Conservation (phyloP, 345 rosid genomes). For the Noccaea caerulescens region DNA sequence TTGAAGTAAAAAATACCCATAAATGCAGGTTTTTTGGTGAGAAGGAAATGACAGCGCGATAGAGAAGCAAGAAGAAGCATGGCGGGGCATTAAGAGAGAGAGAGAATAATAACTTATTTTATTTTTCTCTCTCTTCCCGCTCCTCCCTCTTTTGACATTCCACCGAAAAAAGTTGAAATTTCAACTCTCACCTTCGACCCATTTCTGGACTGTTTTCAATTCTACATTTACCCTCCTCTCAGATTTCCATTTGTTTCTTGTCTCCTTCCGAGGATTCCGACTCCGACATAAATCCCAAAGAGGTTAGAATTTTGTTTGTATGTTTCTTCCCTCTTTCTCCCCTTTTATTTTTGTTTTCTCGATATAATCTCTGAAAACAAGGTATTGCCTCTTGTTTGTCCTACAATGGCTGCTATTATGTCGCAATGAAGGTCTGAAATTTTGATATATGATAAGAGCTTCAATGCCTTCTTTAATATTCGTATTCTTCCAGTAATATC, state of each 20-base stretch:
- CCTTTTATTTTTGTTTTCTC: not conserved
- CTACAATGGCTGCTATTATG: slow-evolving; percentile 21
- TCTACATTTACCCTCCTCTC: slow-evolving; percentile 16
- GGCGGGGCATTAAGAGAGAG: slow-evolving; percentile 17
- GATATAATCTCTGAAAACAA: slow-evolving; percentile 10
- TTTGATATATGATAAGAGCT: not conserved
- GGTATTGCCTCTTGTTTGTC: slow-evolving; percentile 13
- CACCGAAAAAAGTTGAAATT: slow-evolving; percentile 33
- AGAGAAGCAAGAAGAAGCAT: not conserved
- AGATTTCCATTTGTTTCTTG: slow-evolving; percentile 15
- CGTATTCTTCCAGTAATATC: not conserved
- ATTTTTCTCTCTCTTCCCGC: slow-evolving; percentile 40
- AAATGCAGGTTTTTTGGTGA: slow-evolving; percentile 11
- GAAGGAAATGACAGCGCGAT: slow-evolving; percentile 11
- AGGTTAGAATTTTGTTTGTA: slow-evolving; percentile 12
- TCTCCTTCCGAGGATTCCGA: slow-evolving; percentile 33
- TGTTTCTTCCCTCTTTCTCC: slow-evolving; percentile 17
- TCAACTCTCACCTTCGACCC: slow-evolving; percentile 22
- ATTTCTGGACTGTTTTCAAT: slow-evolving; percentile 26
- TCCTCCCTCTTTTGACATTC: slow-evolving; percentile 34
- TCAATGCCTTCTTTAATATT: not conserved
- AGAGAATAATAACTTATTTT: not conserved
- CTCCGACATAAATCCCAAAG: slow-evolving; percentile 32
- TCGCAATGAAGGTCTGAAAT: slow-evolving; percentile 2
- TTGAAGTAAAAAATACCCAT: slow-evolving; percentile 11